phyloP scores from a whole-genome alignment of 139 green algal genomes.

The Microglena sp. region DNA sequence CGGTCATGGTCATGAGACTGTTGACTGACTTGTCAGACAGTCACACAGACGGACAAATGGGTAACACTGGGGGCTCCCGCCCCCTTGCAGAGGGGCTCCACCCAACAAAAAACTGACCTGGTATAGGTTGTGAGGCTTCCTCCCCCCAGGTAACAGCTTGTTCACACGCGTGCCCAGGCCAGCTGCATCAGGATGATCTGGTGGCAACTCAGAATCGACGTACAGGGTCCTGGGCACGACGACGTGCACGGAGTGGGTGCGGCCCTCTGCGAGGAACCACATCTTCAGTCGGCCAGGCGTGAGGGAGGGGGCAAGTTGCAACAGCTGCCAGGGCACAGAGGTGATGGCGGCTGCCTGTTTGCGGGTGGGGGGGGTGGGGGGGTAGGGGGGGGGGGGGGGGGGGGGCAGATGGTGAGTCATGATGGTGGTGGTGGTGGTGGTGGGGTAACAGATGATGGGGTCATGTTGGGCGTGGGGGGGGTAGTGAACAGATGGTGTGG shows the following conservation, averaged over 20 bases:
- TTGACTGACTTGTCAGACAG: too few species aligned
- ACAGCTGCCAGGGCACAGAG: slow-evolving; percentile 65
- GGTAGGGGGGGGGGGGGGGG: too few species aligned
- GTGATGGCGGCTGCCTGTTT: slow-evolving; percentile 19
- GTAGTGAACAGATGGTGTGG: slow-evolving; percentile 29
- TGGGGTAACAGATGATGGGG: too few species aligned
- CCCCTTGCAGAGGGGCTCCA: too few species aligned
- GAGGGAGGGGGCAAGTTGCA: slow-evolving; percentile 54
- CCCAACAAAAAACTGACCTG: too few species aligned
- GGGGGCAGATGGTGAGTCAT: too few species aligned
- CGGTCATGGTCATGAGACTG: too few species aligned
- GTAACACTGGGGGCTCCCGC: too few species aligned
- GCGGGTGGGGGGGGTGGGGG: too few species aligned
- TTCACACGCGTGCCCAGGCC: slow-evolving; percentile 7
- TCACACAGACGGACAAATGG: too few species aligned
- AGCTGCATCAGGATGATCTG: slow-evolving; percentile 6
- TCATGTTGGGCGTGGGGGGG: too few species aligned
- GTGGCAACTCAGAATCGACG: slow-evolving; percentile 29
- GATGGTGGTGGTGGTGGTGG: too few species aligned
- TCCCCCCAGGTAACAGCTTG: slow-evolving; percentile 45
- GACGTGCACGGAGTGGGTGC: slow-evolving; percentile 52
- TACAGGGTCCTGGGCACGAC: slow-evolving; percentile 54
- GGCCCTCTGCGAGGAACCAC: slow-evolving; percentile 45
- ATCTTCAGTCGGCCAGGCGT: slow-evolving; percentile 35
- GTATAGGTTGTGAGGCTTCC: slow-evolving; percentile 39